Evolutionary conservation across 352 stramenopile genomes (phyloP), one percentile per base, ranked within the genome.

Genomic region (Pythium angustatum): DNA sequence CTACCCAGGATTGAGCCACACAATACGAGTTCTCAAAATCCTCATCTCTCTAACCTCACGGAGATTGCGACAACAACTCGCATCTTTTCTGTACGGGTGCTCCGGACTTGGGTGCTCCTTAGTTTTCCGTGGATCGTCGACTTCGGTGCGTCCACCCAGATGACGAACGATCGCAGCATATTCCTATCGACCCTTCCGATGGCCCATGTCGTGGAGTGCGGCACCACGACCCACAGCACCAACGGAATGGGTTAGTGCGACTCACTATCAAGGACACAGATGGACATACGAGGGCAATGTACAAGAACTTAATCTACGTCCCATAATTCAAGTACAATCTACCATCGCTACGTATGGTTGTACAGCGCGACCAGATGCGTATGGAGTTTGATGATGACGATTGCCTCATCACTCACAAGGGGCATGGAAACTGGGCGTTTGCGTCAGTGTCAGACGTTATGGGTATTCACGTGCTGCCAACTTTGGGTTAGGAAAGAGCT

Each of bases 361-460:
- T 36, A 7, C 9, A 41, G n/a, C 19, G 31, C 2, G 40, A 67
- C 28, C 33, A 36, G 2, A 55, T 67, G 51, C 27, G 31, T 5
- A 61, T 61, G 10, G 50, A 56, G 21, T 58, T 63, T 48, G 44
- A 58, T 27, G 49, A 45, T 6, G 27, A 58, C 21, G 50, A 53
- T 21, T 73, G 61, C 24, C 45, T 47, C 2, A 57, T 70, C 54
- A 38, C 34, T 6, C 60, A 66, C 60, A 59, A 68, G 14, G 51
- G 38, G 22, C 27, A 66, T 1, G 38, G 50, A 2, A 59, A 58
- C 43, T 30, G 8, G 14, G 64, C 26, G 17, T 38, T 49, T 40
- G 64, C 57, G 10, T 44, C 56, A 27, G 47, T 57, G 30, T 57
- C 45, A 10, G 52, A 50, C 33, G 26, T 49, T 48, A 48, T 62